Conservation (phyloP, 2,329 filamentous ascomycete species). For the Penicillium sp. region DNA sequence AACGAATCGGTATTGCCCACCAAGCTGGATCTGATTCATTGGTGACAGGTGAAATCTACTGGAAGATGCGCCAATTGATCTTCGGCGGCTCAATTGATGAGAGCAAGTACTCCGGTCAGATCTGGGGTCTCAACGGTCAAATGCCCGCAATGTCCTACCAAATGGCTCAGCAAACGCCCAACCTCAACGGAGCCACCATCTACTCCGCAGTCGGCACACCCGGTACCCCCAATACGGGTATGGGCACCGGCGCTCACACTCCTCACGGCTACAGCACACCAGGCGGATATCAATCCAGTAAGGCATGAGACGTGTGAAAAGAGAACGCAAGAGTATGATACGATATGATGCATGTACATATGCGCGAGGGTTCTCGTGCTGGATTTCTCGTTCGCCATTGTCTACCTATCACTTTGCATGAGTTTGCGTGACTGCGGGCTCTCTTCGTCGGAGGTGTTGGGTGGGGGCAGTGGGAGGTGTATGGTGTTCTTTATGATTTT, state of each 20-base stretch:
- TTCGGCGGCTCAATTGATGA: conserved; percentile 79
- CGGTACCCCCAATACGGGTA: conserved; percentile 65
- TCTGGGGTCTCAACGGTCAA: conserved; percentile 84
- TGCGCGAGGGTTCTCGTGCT: conserved; percentile 27
- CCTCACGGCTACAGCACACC: conserved; percentile 61
- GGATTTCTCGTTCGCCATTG: conserved; percentile 26
- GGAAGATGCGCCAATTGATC: conserved; percentile 83
- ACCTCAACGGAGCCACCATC: conserved; percentile 55
- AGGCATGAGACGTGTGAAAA: conserved; percentile 25
- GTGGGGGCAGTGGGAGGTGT: conserved; percentile 26
- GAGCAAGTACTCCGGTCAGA: conserved; percentile 77
- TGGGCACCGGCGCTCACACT: conserved; percentile 48
- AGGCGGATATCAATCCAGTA: conserved; percentile 62
- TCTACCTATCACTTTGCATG: conserved; percentile 26
- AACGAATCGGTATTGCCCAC: conserved; percentile 81
- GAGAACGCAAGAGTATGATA: conserved; percentile 19
- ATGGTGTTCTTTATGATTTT: conserved; percentile 29
- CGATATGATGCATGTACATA: conserved; percentile 41
- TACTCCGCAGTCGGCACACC: conserved; percentile 54
- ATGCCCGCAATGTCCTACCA: conserved; percentile 53
- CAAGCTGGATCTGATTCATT: conserved; percentile 92
- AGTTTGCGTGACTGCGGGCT: conserved; percentile 18
- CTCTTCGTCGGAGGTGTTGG: conserved; percentile 27
- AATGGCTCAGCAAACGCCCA: conserved; percentile 51
- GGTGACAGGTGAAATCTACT: conserved; percentile 91